Evolutionary conservation across 2,329 filamentous ascomycete species (phyloP).

Genomic region (Arthrobotrys sinensis): DNA sequence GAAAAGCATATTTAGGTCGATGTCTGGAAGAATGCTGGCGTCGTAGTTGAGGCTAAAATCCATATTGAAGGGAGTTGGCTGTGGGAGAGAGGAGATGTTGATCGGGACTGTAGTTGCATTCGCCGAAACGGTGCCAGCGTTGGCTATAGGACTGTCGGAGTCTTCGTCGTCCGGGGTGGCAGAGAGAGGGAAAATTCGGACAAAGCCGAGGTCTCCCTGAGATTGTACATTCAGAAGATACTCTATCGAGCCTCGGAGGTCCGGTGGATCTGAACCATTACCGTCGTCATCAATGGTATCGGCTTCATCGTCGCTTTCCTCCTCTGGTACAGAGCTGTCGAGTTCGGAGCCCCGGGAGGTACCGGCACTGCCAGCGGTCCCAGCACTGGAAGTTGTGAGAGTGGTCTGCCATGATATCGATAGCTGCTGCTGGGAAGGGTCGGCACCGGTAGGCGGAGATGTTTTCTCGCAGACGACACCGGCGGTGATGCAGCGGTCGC

Average conservation of each 20-base stretch:
- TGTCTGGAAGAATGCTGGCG: slow-evolving; percentile 44
- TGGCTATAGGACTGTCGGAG: neutral
- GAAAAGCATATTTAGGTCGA: slow-evolving; percentile 52
- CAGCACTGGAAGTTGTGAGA: slow-evolving; percentile 2
- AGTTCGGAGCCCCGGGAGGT: slow-evolving; percentile 39
- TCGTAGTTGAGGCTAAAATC: slow-evolving; percentile 53
- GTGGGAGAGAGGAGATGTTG: slow-evolving; percentile 16
- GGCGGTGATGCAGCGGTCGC: slow-evolving; percentile 47
- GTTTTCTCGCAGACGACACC: slow-evolving; percentile 57
- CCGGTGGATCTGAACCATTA: slow-evolving; percentile 43
- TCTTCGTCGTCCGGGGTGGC: slow-evolving; percentile 49
- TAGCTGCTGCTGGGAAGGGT: slow-evolving; percentile 27
- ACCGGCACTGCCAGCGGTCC: slow-evolving; percentile 15
- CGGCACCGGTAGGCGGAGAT: slow-evolving; percentile 7
- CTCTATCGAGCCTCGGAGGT: slow-evolving; percentile 50
- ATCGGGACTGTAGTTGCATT: slow-evolving; percentile 8
- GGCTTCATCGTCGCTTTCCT: slow-evolving; percentile 36
- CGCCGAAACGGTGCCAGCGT: neutral
- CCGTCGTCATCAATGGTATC: slow-evolving; percentile 42
- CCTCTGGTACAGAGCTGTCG: slow-evolving; percentile 36
- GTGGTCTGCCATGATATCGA: slow-evolving; percentile 38
- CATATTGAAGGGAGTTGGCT: slow-evolving; percentile 34
- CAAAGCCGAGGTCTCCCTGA: slow-evolving; percentile 49
- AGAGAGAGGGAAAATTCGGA: slow-evolving; percentile 44
- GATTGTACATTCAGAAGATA: slow-evolving; percentile 52